A percentile compares a stretch with the other conserved stretches of the same genome.
Evolutionary conservation across 164 flowering plant genomes (phyloP).

Genomic region (Berberis thunbergii): DNA sequence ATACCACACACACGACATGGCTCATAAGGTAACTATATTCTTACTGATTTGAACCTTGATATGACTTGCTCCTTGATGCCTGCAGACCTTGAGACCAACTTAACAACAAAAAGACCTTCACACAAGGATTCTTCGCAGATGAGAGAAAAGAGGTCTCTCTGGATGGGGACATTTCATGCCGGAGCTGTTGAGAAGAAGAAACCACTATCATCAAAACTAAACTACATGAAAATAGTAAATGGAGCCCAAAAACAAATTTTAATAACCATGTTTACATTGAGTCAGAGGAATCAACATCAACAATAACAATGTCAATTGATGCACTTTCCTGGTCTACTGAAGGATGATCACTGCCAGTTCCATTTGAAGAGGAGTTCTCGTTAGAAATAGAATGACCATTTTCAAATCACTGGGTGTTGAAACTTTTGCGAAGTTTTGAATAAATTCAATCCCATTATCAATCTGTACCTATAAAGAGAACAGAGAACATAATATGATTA

Average conservation of each 20-base stretch:
- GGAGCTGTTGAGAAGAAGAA: constrained; percentile 40
- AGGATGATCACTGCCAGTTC: constrained; percentile 6
- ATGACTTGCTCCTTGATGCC: constrained; percentile 52
- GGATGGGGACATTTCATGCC: constrained; percentile 89
- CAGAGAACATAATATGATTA: neutral
- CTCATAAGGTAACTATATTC: constrained; percentile 4
- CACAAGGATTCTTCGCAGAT: constrained; percentile 50
- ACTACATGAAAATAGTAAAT: too few relatives aligned
- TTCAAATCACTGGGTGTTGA: constrained; percentile 15
- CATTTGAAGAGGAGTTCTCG: constrained; percentile 15
- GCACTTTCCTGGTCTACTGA: constrained; percentile 13
- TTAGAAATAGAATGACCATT: constrained; percentile 10
- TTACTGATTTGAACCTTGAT: constrained; percentile 63
- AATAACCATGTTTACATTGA: constrained; percentile 36
- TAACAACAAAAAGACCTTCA: constrained; percentile 67
- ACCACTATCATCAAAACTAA: neutral
- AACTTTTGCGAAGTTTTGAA: constrained; percentile 29
- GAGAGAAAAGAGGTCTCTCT: constrained; percentile 68
- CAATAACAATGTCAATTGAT: constrained; percentile 53
- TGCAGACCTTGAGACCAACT: constrained; percentile 77
- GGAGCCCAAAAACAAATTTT: too few relatives aligned
- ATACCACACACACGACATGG: too few relatives aligned
- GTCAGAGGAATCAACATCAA: constrained; percentile 90
- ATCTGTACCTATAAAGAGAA: constrained; percentile 47
- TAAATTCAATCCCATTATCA: constrained; percentile 76